A percentile compares a stretch with the other conserved stretches of the same genome.
phyloP scores from a whole-genome alignment of 2,329 filamentous ascomycete species.

The Sordariomycetes sp. region DNA sequence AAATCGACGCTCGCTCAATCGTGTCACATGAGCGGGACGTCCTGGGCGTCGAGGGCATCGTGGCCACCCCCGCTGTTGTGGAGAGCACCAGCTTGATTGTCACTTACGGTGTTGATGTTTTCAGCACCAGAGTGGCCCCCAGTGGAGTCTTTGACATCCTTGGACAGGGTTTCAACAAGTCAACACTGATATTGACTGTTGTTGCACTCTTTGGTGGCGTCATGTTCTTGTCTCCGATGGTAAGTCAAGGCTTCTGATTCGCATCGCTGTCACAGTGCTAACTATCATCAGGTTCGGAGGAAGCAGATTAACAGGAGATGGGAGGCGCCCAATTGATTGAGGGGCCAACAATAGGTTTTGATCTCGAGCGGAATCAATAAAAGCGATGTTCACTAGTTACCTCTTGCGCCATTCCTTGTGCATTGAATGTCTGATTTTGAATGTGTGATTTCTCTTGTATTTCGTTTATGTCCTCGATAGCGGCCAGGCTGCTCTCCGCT shows the following conservation, averaged over 20 bases:
- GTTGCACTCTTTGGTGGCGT: slow-evolving; percentile 71
- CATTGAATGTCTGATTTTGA: too few species aligned
- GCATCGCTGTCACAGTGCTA: slow-evolving; percentile 14
- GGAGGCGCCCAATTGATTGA: too few species aligned
- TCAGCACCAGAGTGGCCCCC: slow-evolving; percentile 77
- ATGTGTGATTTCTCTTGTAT: too few species aligned
- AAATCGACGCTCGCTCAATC: slow-evolving; percentile 74
- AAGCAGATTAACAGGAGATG: slow-evolving; percentile 62
- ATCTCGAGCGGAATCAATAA: too few species aligned
- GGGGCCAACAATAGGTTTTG: too few species aligned
- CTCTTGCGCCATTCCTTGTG: too few species aligned
- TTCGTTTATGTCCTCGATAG: too few species aligned
- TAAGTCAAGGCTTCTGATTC: slow-evolving; percentile 34
- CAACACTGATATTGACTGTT: slow-evolving; percentile 77
- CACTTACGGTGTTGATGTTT: slow-evolving; percentile 82
- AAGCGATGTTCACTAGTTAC: too few species aligned
- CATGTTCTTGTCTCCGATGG: slow-evolving; percentile 72
- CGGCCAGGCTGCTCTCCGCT: too few species aligned
- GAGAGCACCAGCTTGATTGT: slow-evolving; percentile 91
- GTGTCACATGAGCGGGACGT: slow-evolving; percentile 79
- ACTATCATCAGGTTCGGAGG: slow-evolving; percentile 40
- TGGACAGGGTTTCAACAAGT: slow-evolving; percentile 87
- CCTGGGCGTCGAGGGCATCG: slow-evolving; percentile 61
- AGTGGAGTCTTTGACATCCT: slow-evolving; percentile 87
- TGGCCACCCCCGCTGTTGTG: slow-evolving; percentile 68